phyloP scores from a whole-genome alignment of 2,329 filamentous ascomycete species.

The Biscogniauxia marginata region DNA sequence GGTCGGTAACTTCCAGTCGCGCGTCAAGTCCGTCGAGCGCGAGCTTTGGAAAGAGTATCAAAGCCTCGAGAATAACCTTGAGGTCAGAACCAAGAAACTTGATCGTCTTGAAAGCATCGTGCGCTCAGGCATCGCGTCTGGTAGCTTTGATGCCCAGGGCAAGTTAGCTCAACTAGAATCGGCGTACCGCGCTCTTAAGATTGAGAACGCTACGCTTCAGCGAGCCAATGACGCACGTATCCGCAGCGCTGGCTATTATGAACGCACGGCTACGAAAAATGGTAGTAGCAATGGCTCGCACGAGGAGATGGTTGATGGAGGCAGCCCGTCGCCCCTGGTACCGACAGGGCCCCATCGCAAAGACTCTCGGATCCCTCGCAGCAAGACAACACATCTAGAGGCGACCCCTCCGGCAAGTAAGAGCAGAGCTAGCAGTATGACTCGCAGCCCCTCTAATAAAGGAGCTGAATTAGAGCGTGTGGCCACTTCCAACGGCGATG shows the following conservation, averaged over 20 bases:
- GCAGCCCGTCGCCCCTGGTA: slow-evolving; percentile 53
- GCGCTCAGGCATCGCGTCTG: slow-evolving; percentile 59
- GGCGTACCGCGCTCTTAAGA: slow-evolving; percentile 61
- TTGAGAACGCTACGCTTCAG: slow-evolving; percentile 68
- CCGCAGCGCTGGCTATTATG: slow-evolving; percentile 31
- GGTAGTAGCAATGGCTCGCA: slow-evolving; percentile 36
- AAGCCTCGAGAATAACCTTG: slow-evolving; percentile 75
- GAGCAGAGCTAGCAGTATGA: slow-evolving; percentile 25
- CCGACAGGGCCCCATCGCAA: slow-evolving; percentile 48
- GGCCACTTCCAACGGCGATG: slow-evolving; percentile 20
- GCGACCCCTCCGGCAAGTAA: slow-evolving; percentile 25
- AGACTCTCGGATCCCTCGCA: slow-evolving; percentile 31
- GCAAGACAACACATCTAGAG: slow-evolving; percentile 39
- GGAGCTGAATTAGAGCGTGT: slow-evolving; percentile 24
- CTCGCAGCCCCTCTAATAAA: slow-evolving; percentile 27
- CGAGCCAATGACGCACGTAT: slow-evolving; percentile 59
- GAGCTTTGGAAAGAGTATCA: slow-evolving; percentile 92
- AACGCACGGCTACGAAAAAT: slow-evolving; percentile 39
- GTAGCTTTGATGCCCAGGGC: slow-evolving; percentile 41
- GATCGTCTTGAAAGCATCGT: slow-evolving; percentile 83
- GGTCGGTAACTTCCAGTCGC: slow-evolving; percentile 72
- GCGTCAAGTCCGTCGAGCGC: slow-evolving; percentile 82
- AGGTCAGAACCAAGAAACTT: slow-evolving; percentile 77
- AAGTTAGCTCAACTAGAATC: slow-evolving; percentile 58
- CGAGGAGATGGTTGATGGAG: slow-evolving; percentile 35